phyloP scores from a whole-genome alignment of 345 rosid genomes.

The Arabidopsis thaliana region DNA sequence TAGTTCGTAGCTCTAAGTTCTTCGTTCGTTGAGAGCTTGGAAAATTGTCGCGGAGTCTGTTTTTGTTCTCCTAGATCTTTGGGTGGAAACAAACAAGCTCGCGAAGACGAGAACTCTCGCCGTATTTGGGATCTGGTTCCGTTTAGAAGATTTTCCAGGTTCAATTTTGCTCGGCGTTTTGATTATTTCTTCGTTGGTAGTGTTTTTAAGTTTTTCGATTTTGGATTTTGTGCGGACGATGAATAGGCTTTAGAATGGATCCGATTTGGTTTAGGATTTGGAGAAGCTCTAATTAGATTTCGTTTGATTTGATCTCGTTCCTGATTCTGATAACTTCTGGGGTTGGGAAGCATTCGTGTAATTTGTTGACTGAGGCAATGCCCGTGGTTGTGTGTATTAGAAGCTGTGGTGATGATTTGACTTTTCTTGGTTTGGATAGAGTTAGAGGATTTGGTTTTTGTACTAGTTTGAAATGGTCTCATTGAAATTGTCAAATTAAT shows the following conservation, averaged over 20 bases:
- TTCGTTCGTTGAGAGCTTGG: conserved; percentile 27
- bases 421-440: conserved; percentile 24
- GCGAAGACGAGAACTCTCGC: conserved; percentile 1
- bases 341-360: conserved; percentile 21
- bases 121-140: conserved; percentile 8
- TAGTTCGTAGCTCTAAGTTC: conserved; percentile 22
- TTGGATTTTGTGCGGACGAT: not conserved
- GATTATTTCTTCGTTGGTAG: not conserved
- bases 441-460: not conserved
- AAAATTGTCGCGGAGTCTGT: not conserved
- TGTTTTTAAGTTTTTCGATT: not conserved
- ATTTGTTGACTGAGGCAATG: conserved; percentile 38
- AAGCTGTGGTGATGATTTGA: conserved; percentile 32
- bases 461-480: not conserved
- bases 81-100: conserved; percentile 36
- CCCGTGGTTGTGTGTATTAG: conserved; percentile 10
- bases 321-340: not conserved
- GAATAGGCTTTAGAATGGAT: not conserved
- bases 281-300: not conserved
- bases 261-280: conserved; percentile 11
- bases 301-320: conserved; percentile 1
- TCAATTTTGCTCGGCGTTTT: conserved; percentile 7
- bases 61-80: conserved; percentile 31
- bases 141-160: conserved; percentile 24
- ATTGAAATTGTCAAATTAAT: conserved; percentile 24